Percentiles rank a stretch among this genome's conserved stretches.
Conservation (phyloP, 2,329 filamentous ascomycete genomes). For the Colletotrichum eremochloae region DNA sequence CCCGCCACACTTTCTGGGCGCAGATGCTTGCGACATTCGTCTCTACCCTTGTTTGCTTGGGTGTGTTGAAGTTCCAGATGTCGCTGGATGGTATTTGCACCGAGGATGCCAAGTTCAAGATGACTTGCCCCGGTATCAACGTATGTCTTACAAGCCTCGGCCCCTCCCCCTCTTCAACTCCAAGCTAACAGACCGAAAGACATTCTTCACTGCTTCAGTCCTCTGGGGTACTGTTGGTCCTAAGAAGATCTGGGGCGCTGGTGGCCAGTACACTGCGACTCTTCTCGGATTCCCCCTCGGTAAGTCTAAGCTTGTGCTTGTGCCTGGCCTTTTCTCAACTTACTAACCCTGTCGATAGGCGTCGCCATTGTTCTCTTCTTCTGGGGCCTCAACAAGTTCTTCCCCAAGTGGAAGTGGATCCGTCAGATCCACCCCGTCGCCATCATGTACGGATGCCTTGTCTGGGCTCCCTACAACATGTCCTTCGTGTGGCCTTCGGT, state of each 20-base stretch:
- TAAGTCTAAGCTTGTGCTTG: neutral
- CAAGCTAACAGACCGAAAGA: slow-evolving; percentile 19
- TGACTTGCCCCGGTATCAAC: slow-evolving; percentile 55
- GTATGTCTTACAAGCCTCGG: neutral
- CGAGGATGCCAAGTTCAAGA: slow-evolving; percentile 50
- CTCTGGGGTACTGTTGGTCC: slow-evolving; percentile 58
- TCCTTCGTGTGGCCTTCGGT: slow-evolving; percentile 62
- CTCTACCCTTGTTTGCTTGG: slow-evolving; percentile 64
- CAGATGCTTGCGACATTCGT: slow-evolving; percentile 70
- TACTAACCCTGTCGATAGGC: neutral
- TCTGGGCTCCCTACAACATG: slow-evolving; percentile 63
- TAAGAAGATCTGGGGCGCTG: slow-evolving; percentile 52
- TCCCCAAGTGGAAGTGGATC: slow-evolving; percentile 50
- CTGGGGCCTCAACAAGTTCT: slow-evolving; percentile 53
- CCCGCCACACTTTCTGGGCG: slow-evolving; percentile 70
- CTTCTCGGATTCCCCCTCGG: slow-evolving; percentile 57
- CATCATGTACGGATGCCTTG: slow-evolving; percentile 55
- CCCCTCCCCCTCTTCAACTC: neutral
- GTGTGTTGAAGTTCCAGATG: slow-evolving; percentile 62
- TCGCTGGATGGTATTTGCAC: slow-evolving; percentile 55
- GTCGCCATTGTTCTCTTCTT: slow-evolving; percentile 52
- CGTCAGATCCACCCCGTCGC: slow-evolving; percentile 60
- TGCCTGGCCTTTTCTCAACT: neutral
- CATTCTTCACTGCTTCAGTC: slow-evolving; percentile 57
- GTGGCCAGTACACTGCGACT: slow-evolving; percentile 53